Evolutionary conservation across 2,329 filamentous ascomycete genomes (phyloP).

Genomic region (Aspergillus candidus): DNA sequence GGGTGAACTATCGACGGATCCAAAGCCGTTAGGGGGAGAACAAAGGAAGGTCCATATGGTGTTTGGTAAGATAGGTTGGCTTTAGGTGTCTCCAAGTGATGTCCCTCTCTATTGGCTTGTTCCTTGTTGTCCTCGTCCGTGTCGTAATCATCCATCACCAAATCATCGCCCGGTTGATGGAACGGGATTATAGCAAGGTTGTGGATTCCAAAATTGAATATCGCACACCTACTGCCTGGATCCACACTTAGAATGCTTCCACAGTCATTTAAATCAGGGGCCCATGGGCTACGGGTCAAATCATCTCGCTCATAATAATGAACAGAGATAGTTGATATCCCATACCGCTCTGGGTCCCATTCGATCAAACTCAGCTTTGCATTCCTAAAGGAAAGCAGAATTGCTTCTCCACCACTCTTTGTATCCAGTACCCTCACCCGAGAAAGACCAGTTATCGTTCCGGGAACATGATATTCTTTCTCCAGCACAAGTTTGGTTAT

Average conservation of each 20-base stretch:
- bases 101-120: constrained; percentile 33
- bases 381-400: constrained; percentile 79
- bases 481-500: constrained; percentile 76
- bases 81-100: constrained; percentile 26
- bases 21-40: constrained; percentile 80
- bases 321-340: constrained; percentile 82
- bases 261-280: constrained; percentile 66
- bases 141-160: constrained; percentile 89
- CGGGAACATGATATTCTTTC: constrained; percentile 75
- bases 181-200: constrained; percentile 94
- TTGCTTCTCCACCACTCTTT: constrained; percentile 72
- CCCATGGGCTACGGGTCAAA: constrained; percentile 74
- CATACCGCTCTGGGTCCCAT: constrained; percentile 78
- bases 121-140: constrained; percentile 68
- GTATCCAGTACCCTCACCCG: constrained; percentile 67
- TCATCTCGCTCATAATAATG: constrained; percentile 98
- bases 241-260: constrained; percentile 81
- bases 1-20: constrained; percentile 83
- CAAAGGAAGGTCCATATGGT: constrained; percentile 86
- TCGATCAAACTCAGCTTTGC: constrained; percentile 89
- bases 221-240: constrained; percentile 85
- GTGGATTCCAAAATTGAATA: constrained; percentile 82
- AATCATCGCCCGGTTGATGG: constrained; percentile 74
- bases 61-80: constrained; percentile 44
- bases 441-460: constrained; percentile 76